Conservation (phyloP, 2,329 filamentous ascomycete species). For the Falciphora oryzae region DNA sequence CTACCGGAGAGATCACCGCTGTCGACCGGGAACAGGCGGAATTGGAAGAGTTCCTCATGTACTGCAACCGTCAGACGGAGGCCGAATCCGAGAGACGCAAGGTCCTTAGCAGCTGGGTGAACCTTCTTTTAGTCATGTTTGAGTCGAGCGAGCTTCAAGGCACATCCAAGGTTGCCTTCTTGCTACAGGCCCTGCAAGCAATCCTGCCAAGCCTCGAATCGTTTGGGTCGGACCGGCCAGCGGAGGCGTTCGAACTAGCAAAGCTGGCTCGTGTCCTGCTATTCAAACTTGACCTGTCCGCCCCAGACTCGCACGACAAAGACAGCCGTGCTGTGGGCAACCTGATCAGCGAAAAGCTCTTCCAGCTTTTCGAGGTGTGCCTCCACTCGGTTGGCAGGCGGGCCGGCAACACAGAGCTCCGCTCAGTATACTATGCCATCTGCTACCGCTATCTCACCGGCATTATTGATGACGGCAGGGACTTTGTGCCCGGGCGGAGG, state of each 20-base stretch:
- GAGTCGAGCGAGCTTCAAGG: slow-evolving; percentile 75
- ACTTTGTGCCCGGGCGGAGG: slow-evolving; percentile 38
- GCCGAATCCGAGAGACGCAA: slow-evolving; percentile 53
- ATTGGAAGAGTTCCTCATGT: slow-evolving; percentile 56
- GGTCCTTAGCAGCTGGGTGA: slow-evolving; percentile 77
- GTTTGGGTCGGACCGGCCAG: slow-evolving; percentile 61
- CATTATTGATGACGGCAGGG: slow-evolving; percentile 51
- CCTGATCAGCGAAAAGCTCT: slow-evolving; percentile 80
- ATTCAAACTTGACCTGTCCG: slow-evolving; percentile 59
- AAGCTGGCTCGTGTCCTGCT: slow-evolving; percentile 68
- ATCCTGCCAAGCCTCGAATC: slow-evolving; percentile 83
- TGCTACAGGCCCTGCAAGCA: slow-evolving; percentile 80
- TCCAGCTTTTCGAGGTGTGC: slow-evolving; percentile 85
- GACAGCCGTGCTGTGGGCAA: slow-evolving; percentile 48
- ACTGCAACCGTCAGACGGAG: slow-evolving; percentile 57
- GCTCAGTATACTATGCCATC: slow-evolving; percentile 85
- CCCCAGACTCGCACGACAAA: slow-evolving; percentile 20
- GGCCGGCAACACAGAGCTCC: slow-evolving; percentile 62
- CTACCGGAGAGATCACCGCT: slow-evolving; percentile 40
- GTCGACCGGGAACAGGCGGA: slow-evolving; percentile 54
- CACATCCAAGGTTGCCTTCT: slow-evolving; percentile 66
- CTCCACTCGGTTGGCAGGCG: slow-evolving; percentile 73
- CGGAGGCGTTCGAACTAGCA: slow-evolving; percentile 69
- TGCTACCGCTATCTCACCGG: slow-evolving; percentile 79
- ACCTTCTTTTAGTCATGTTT: slow-evolving; percentile 76